Evolutionary conservation across 1,284 basidiomycete species (phyloP), one percentile per base, ranked within the genome.

Genomic region (Xerocomus amazonicus): DNA sequence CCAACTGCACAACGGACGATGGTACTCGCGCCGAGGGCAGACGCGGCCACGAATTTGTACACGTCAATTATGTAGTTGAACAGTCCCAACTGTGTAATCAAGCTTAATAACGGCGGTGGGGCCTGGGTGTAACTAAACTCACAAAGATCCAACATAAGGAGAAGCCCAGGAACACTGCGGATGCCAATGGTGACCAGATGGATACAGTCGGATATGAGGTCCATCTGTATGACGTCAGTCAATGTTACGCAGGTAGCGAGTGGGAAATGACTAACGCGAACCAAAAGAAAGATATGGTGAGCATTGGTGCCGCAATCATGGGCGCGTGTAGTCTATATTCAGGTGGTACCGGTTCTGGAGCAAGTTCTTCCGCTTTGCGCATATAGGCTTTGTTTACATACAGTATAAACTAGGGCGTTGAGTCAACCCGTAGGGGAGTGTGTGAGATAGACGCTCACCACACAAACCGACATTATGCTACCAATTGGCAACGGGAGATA

Each of bases 201-300:
- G 76, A 76, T 50, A 86, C 70, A 13, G 61, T 66, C 3, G 79
- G 71, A 51, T 69, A 81, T 0, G 80, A 79, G 3, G 80, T 78
- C 79, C 78, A 81, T 37, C 77, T 60, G 64, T 51, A 44, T 31
- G 33, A 47, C 29, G 17, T 50, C 41, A 34, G 17, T 16, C 4
- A 13, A 34, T 48, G 7, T 39, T 42, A 37, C 28, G 6, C 31
- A 12, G 35, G 19, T 4, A 23, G 19, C 4, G 2, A 23, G 3
- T 23, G 41, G 9, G 1, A 45, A 45, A 58, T 56, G 0, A 67
- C 77, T 69, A 63, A 82, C 64, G 75, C 82, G 58, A 87, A 80
- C 83, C 82, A 82, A 68, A 87, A 87, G 63, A 84, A 81, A 1
- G 81, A 76, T 27, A 75, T 53, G 6, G 81, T 70, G 47, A 84